Percentiles rank a stretch among this genome's conserved stretches.
phyloP scores from a whole-genome alignment of 305 asterid genomes.

The Nicotiana rustica region DNA sequence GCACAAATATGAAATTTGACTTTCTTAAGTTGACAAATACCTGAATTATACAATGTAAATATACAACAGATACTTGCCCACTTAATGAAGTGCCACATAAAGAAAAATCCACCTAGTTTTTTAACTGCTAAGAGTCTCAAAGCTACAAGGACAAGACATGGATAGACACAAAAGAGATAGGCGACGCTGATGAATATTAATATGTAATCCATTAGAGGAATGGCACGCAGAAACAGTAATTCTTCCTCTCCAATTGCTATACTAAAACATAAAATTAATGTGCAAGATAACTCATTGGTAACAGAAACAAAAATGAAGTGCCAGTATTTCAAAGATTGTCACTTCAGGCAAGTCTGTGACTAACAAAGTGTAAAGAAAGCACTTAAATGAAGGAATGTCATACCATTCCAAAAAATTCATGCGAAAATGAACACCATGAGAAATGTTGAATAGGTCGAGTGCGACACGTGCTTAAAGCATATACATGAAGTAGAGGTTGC shows the following conservation, averaged over 20 bases:
- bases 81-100: not conserved
- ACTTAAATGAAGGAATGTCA: slow-evolving; percentile 2
- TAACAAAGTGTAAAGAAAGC: not conserved
- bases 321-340: not conserved
- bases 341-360: not conserved
- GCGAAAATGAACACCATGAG: not conserved
- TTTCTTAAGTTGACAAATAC: slow-evolving; percentile 7
- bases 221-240: not conserved
- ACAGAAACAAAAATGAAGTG: not conserved
- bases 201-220: slow-evolving; percentile 14
- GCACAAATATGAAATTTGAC: not conserved
- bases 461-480: not conserved
- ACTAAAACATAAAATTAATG: not conserved
- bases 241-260: slow-evolving; percentile 3
- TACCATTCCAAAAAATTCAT: not conserved
- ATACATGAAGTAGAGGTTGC: slow-evolving; percentile 18
- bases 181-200: not conserved
- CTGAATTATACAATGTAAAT: not conserved
- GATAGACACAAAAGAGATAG: slow-evolving; percentile 23
- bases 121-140: not conserved
- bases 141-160: slow-evolving; percentile 10
- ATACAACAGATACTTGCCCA: not conserved
- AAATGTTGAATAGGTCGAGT: not conserved
- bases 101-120: not conserved
- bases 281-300: slow-evolving; percentile 10